A percentile compares a stretch with the other conserved stretches of the same genome.
phyloP scores from a whole-genome alignment of 345 rosid species.

The Eucalyptus fibrosa region DNA sequence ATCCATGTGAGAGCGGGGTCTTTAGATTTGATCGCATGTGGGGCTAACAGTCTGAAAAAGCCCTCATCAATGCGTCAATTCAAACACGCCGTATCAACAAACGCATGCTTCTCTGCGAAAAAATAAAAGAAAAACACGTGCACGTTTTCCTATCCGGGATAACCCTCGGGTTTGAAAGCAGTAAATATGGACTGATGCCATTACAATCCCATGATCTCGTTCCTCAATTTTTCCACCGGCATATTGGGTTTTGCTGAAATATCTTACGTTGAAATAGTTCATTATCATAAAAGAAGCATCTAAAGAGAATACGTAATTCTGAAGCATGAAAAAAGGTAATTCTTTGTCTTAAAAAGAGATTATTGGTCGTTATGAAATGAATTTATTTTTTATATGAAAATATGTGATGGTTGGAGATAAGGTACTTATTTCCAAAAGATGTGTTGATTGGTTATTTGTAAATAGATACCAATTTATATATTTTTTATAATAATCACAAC shows the following conservation, averaged over 20 bases:
- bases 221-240: neutral
- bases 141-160: neutral
- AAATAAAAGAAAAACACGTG: neutral
- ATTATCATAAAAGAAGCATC: no score
- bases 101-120: neutral
- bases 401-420: no score
- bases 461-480: no score
- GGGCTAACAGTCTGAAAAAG: neutral
- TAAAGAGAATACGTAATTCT: no score
- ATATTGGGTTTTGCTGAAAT: neutral
- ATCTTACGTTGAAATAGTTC: neutral
- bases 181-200: neutral
- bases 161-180: neutral
- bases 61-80: neutral
- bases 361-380: no score
- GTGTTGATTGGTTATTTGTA: no score
- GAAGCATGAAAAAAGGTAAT: no score
- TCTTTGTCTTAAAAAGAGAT: no score
- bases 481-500: no score
- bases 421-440: no score
- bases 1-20: neutral
- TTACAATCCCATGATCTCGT: neutral
- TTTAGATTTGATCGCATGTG: neutral
- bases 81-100: neutral
- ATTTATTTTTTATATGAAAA: no score